Base-by-base conservation (phyloP, 75 land plant species). In the Pinus albicaulis region DNA sequence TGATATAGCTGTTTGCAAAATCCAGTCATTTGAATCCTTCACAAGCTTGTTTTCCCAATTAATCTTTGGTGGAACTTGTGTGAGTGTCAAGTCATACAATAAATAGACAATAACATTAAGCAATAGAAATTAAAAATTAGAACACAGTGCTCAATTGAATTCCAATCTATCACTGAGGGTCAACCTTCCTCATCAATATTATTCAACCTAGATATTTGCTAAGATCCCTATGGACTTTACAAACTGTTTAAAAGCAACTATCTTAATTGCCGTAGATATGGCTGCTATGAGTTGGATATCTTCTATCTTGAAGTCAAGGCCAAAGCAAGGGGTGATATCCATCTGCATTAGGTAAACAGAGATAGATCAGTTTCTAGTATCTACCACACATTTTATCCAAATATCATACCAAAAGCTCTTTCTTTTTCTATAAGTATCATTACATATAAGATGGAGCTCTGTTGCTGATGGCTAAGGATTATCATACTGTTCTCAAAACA, bases 31-130 rank as follows among this genome's bases (percentile, higher is more conserved):
- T 26, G 99, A 90, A 41, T 70, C 80, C 59, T 79, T 78, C n/a
- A 87, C 70, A 58, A 94, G 76, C 55, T 84, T 76, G 16, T 82
- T 77, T 85, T 90, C 89, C 98, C 99, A 96, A 31, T 89, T 76
- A 31, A 89, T 71, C 55, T 79, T 82, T 71, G 82, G 76, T 10
- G 99, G 99, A 71, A 96, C 79, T 80, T 88, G 86, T 96, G 82
- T 69, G 79, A 82, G 44, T 64, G 69, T 85, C 79, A 92, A 92
- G 90, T 73, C 34, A 28, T 71, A 82, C 80, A 71, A n/a, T 58
- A 56, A 44, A 16, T 38, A 28, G 58, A 79, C 59, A 5, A 13
- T 22, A 53, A 38, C 17, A 57, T 25, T 73, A 38, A 73, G 10
- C 48, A 44, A 44, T 44, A 44, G 48, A 44, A 63, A 66, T 34